These are phyloP conservation scores for Mycena galopus DNA, from an alignment of 768 basidiomycete genomes.

Conservation along the genomic window DNA sequence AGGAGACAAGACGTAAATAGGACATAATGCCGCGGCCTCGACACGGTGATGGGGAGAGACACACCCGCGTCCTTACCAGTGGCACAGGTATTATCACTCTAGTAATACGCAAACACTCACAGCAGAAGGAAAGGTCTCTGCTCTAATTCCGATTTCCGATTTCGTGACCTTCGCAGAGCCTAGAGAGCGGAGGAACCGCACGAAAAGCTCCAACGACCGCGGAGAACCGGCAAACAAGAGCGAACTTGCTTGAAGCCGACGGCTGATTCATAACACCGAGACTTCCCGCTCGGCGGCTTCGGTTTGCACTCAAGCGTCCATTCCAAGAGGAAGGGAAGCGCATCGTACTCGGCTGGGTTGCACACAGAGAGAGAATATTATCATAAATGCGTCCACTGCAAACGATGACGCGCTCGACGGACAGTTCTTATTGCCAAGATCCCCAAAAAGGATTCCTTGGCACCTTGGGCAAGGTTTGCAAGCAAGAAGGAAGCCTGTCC, in stretches of 20 bases:
- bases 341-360: neutral
- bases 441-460: too few species aligned
- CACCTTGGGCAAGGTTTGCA: too few species aligned
- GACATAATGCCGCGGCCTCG: too few species aligned
- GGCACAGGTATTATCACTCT: too few species aligned
- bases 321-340: neutral
- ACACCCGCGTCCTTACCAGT: too few species aligned
- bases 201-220: slow-evolving; percentile 10
- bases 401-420: too few species aligned
- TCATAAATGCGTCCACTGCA: too few species aligned
- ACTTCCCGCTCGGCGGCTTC: neutral
- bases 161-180: slow-evolving; percentile 5
- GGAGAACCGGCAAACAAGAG: neutral
- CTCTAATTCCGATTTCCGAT: neutral
- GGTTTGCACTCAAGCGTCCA: neutral
- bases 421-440: too few species aligned
- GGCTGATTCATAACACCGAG: neutral
- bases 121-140: neutral
- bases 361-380: too few species aligned
- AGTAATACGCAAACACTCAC: slow-evolving; percentile 1
- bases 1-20: neutral
- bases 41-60: too few species aligned
- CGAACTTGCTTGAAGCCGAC: neutral
- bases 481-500: too few species aligned
- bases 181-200: slow-evolving; percentile 16